Evolutionary conservation across 352 stramenopile genomes (phyloP), one percentile per base, ranked within the genome.

Genomic region (Pythium apleroticum): DNA sequence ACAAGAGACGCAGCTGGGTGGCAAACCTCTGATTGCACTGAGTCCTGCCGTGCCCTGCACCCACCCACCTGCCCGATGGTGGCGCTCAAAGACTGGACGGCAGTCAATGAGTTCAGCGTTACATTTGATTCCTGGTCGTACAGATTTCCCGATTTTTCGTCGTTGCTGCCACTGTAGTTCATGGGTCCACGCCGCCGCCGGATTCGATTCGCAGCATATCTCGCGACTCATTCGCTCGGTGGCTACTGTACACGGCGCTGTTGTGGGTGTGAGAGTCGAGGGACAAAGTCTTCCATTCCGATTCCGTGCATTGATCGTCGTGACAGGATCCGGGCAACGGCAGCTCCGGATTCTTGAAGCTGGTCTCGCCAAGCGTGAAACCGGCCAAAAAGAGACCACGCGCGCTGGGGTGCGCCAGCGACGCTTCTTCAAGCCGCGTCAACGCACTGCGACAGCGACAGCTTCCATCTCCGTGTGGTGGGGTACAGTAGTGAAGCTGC

Each of bases 401-500:
- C 12, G 30, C 33, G 33, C 3, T 33, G 30, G 30, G 5, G 30
- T 4, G 33, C 12, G 33, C 15, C 8, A 17, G 8, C 8, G 12
- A 39, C 37, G 37, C 37, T 46, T 46, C 37, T 46, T 46, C 37
- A 46, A 46, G 37, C 37, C 37, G 37, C 37, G 15, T n/a, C n/a
- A n/a, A n/a, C n/a, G n/a, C n/a, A n/a, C n/a, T 35, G 30, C 5
- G 35, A 41, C 7, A 11, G 35, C 35, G 35, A 41, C 35, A 5
- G 30, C 30, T 35, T 35, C 30, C 4, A 17, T 17, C 15, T 41
- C 12, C 12, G 33, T 41, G 33, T 17, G 5, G 11, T 41, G 33
- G 11, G 33, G 33, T n/a, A n/a, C n/a, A n/a, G n/a, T n/a, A n/a
- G 33, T 41, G 33, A 41, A 41, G 30, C 30, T 17, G 8, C 8